A percentile compares a stretch with the other conserved stretches of the same genome.
Evolutionary conservation across 345 rosid genomes (phyloP).

Genomic region (Acer yangbiense): DNA sequence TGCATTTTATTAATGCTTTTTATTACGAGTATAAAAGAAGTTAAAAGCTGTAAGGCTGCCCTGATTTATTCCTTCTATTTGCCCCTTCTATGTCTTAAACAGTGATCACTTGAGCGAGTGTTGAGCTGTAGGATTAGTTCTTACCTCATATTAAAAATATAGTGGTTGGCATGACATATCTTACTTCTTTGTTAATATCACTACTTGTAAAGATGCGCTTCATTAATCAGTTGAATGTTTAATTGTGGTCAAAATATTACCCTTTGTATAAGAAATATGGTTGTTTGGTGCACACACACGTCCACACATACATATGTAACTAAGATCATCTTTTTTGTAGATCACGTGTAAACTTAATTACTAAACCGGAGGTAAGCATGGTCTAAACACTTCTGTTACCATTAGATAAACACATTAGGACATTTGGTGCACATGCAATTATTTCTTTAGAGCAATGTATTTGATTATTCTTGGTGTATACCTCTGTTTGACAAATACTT

Average conservation of each 20-base stretch:
- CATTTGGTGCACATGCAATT: too few relatives aligned
- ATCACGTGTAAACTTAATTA: too few relatives aligned
- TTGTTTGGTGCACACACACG: too few relatives aligned
- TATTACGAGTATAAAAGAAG: constrained; percentile 1
- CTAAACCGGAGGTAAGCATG: too few relatives aligned
- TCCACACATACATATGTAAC: too few relatives aligned
- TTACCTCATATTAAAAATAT: not conserved
- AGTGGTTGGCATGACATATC: not conserved
- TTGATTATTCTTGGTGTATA: too few relatives aligned
- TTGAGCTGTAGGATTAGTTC: not conserved
- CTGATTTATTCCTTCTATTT: not conserved
- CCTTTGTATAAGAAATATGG: too few relatives aligned
- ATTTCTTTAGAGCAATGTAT: too few relatives aligned
- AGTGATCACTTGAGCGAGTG: not conserved
- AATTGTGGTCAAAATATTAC: not conserved
- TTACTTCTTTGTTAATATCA: not conserved
- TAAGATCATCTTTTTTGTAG: too few relatives aligned
- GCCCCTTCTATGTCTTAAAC: not conserved
- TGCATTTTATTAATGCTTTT: not conserved
- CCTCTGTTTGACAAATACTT: too few relatives aligned
- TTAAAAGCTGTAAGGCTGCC: not conserved
- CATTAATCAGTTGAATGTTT: not conserved
- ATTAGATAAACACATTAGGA: too few relatives aligned
- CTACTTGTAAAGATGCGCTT: not conserved
- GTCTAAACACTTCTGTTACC: too few relatives aligned